Conservation (phyloP, 2,329 filamentous ascomycete genomes). For the Plectosphaerella plurivora region DNA sequence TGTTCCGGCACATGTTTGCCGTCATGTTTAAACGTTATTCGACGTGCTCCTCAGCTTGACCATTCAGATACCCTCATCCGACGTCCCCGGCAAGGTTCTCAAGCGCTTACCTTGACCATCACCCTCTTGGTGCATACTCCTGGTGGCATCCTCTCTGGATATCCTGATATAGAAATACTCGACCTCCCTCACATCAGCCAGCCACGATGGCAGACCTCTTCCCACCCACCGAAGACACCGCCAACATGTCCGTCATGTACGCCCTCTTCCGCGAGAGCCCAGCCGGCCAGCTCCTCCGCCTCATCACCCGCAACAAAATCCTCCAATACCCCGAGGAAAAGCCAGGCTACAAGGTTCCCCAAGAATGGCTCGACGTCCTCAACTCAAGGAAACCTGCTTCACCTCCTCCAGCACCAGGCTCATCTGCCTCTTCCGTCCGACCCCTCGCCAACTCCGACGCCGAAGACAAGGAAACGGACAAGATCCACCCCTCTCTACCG, state of each 20-base stretch:
- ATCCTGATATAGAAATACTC: too few relatives aligned
- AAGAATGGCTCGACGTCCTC: conserved; percentile 28
- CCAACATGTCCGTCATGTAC: neutral
- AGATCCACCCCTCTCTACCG: neutral
- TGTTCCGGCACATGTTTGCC: too few relatives aligned
- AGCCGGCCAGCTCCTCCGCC: conserved; percentile 54
- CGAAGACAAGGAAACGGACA: conserved; percentile 5
- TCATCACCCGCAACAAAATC: conserved; percentile 43
- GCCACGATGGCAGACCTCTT: too few relatives aligned
- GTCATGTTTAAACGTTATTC: too few relatives aligned
- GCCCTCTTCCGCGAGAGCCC: conserved; percentile 47
- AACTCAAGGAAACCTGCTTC: conserved; percentile 18
- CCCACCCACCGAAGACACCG: neutral
- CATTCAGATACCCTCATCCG: too few relatives aligned
- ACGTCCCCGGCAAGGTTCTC: too few relatives aligned
- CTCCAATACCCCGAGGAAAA: conserved; percentile 58
- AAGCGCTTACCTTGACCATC: too few relatives aligned
- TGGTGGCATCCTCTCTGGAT: too few relatives aligned
- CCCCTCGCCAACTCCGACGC: conserved; percentile 2
- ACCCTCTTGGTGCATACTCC: too few relatives aligned
- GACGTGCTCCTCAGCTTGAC: too few relatives aligned
- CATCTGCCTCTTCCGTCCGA: conserved; percentile 3
- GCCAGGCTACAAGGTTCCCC: conserved; percentile 47
- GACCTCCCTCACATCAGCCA: too few relatives aligned
- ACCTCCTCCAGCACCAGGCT: neutral